These are phyloP conservation scores for Carallia brachiata DNA, from an alignment of 345 rosid genomes.

Conservation along the genomic window DNA sequence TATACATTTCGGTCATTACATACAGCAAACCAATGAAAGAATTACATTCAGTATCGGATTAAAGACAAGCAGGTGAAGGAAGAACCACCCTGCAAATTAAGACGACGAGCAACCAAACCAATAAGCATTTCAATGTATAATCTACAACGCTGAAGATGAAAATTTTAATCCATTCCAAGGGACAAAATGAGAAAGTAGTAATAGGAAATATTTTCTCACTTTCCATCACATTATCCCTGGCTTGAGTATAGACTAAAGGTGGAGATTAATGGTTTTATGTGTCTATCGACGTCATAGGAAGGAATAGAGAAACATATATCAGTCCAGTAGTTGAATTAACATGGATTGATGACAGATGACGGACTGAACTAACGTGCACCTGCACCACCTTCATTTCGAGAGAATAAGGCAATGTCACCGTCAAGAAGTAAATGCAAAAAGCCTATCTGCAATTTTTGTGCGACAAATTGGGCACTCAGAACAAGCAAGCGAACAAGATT, in stretches of 20 bases:
- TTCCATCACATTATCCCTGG: neutral
- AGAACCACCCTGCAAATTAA: slow-evolving; percentile 37
- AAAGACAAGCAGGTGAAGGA: slow-evolving; percentile 20
- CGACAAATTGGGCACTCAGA: slow-evolving; percentile 98
- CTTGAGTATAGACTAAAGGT: too few relatives aligned
- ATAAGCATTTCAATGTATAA: neutral
- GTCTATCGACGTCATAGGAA: neutral
- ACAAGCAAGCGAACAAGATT: slow-evolving; percentile 98
- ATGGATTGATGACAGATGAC: neutral
- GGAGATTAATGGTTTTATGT: neutral
- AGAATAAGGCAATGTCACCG: slow-evolving; percentile 19
- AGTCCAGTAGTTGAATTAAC: neutral
- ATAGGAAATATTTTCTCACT: neutral
- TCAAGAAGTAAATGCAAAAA: slow-evolving; percentile 92
- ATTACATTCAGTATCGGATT: slow-evolving; percentile 36
- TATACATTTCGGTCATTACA: slow-evolving; percentile 42
- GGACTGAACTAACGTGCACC: neutral
- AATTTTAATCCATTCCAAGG: too few relatives aligned
- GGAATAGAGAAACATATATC: neutral
- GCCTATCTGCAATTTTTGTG: slow-evolving; percentile 89
- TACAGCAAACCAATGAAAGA: slow-evolving; percentile 62
- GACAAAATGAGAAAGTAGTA: too few relatives aligned
- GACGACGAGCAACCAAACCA: neutral
- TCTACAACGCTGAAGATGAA: too few relatives aligned
- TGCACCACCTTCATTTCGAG: slow-evolving; percentile 32